These are phyloP conservation scores for Kuraishia ogatae DNA, from an alignment of 805 yeast species.

Conservation along the genomic window DNA sequence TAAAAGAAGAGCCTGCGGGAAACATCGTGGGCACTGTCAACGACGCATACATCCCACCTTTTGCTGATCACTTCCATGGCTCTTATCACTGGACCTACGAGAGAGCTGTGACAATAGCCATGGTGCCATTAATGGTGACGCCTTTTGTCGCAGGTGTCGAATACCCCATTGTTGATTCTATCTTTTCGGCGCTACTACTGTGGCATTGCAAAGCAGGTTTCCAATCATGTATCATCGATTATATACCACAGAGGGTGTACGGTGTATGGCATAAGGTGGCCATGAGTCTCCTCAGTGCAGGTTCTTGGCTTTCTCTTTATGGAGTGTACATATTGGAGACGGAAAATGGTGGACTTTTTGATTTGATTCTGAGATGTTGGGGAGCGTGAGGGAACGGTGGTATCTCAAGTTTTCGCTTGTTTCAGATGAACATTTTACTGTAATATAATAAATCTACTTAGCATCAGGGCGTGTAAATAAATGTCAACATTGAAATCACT, in stretches of 20 bases:
- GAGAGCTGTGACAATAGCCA: conserved; percentile 45
- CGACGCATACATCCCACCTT: conserved; percentile 60
- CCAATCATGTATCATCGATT: conserved; percentile 70
- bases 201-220: conserved; percentile 66
- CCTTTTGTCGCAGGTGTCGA: conserved; percentile 53
- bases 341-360: conserved; percentile 69
- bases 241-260: conserved; percentile 67
- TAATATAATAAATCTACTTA: not conserved
- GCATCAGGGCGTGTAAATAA: conserved; percentile 6
- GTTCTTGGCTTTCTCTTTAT: conserved; percentile 57
- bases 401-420: not conserved
- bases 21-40: conserved; percentile 63
- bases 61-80: conserved; percentile 49
- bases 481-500: conserved; percentile 1
- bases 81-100: conserved; percentile 72
- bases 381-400: conserved; percentile 26
- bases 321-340: conserved; percentile 76
- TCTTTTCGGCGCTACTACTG: conserved; percentile 32
- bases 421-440: not conserved
- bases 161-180: conserved; percentile 22
- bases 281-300: conserved; percentile 50
- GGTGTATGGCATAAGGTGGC: conserved; percentile 57
- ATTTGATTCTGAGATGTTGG: conserved; percentile 60
- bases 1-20: conserved; percentile 55
- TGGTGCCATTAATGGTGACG: conserved; percentile 55